phyloP scores from a whole-genome alignment of 2,329 filamentous ascomycete genomes.

The Didymellaceae sp. region DNA sequence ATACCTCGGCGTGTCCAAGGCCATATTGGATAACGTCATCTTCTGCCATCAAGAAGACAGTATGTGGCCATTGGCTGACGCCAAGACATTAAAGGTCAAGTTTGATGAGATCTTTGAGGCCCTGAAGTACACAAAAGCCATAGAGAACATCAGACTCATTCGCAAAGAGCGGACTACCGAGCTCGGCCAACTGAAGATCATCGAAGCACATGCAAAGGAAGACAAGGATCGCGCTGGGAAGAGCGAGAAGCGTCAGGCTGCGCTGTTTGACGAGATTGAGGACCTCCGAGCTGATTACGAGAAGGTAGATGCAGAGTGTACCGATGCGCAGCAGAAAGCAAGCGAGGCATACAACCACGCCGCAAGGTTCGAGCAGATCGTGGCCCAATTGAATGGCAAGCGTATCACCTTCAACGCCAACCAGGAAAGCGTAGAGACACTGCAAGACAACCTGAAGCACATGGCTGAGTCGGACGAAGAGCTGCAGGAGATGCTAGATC shows the following conservation, averaged over 20 bases:
- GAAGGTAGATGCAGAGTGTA: constrained; percentile 41
- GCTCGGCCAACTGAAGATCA: constrained; percentile 73
- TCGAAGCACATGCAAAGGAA: constrained; percentile 77
- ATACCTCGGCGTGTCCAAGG: constrained; percentile 85
- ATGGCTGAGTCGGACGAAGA: constrained; percentile 79
- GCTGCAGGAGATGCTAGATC: constrained; percentile 72
- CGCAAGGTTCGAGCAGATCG: constrained; percentile 74
- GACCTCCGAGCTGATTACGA: constrained; percentile 41
- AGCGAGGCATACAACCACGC: constrained; percentile 74
- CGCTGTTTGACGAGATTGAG: constrained; percentile 72
- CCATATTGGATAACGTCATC: constrained; percentile 91
- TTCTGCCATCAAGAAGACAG: constrained; percentile 99
- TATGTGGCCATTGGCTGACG: constrained; percentile 93
- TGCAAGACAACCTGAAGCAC: constrained; percentile 76
- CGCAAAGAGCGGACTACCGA: constrained; percentile 83
- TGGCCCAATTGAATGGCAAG: constrained; percentile 78
- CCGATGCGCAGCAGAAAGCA: constrained; percentile 55
- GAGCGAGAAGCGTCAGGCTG: constrained; percentile 58
- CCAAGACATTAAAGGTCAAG: constrained; percentile 82
- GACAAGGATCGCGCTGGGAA: constrained; percentile 86
- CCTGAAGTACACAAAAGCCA: constrained; percentile 94
- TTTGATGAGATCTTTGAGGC: constrained; percentile 99
- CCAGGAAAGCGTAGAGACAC: constrained; percentile 71
- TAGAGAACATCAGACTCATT: constrained; percentile 89
- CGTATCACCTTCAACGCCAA: constrained; percentile 74